Evolutionary conservation across 169 alveolate genomes (phyloP).

Genomic region (Plasmodium fragile): DNA sequence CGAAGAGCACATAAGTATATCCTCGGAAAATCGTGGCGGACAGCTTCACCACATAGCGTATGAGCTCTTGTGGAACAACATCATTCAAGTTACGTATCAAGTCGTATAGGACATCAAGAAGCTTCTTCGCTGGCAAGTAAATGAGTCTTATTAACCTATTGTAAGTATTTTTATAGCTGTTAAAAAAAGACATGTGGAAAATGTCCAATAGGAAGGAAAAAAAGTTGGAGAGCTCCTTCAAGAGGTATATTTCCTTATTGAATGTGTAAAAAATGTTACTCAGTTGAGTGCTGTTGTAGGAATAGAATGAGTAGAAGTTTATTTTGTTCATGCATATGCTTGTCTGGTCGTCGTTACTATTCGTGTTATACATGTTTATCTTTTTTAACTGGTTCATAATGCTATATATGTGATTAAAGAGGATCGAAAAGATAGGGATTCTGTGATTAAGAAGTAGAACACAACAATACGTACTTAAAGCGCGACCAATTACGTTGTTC

Average conservation of each 20-base stretch:
- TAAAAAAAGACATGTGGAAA: constrained; percentile 49
- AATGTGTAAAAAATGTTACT: constrained; percentile 45
- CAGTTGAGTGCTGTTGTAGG: constrained; percentile 45
- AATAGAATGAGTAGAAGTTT: constrained; percentile 54
- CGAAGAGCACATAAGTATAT: constrained; percentile 42
- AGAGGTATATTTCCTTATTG: constrained; percentile 51
- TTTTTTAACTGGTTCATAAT: constrained; percentile 13
- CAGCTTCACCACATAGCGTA: constrained; percentile 41
- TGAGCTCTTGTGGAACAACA: constrained; percentile 43
- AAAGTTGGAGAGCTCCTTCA: constrained; percentile 42
- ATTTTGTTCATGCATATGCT: constrained; percentile 69
- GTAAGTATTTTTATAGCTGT: constrained; percentile 62
- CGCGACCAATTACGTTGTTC: constrained; percentile 49
- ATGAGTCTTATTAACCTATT: constrained; percentile 49
- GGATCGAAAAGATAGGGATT: constrained; percentile 67
- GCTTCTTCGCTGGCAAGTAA: constrained; percentile 36
- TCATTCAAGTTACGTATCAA: constrained; percentile 10
- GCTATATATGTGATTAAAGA: constrained; percentile 38
- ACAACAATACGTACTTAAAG: constrained; percentile 67
- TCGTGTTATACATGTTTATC: not conserved
- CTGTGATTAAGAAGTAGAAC: constrained; percentile 66
- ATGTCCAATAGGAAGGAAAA: constrained; percentile 46
- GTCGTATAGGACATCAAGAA: constrained; percentile 13
- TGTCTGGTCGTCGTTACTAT: constrained; percentile 5
- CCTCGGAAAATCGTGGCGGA: constrained; percentile 59